Conservation (phyloP, 2,329 filamentous ascomycete species). For the Huntiella abstrusa region DNA sequence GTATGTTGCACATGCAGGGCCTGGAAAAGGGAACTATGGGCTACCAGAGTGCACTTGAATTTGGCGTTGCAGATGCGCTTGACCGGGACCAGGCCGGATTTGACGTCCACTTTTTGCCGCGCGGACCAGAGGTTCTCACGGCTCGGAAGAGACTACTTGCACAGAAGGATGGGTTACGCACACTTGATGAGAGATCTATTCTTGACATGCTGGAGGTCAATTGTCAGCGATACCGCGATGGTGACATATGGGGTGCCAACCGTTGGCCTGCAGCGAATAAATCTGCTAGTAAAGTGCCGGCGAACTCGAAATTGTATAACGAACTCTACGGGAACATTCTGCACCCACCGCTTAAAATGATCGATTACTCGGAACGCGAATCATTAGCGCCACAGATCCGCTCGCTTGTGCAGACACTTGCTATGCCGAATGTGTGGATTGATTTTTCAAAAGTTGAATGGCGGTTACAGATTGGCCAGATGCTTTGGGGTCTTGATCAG, state of each 20-base stretch:
- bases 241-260: slow-evolving; percentile 28
- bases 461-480: slow-evolving; percentile 53
- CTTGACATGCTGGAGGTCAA: slow-evolving; percentile 40
- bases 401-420: slow-evolving; percentile 45
- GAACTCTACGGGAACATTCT: slow-evolving; percentile 42
- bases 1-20: slow-evolving; percentile 55
- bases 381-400: slow-evolving; percentile 53
- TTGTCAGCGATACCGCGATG: slow-evolving; percentile 34
- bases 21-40: slow-evolving; percentile 53
- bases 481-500: slow-evolving; percentile 42
- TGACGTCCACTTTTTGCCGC: slow-evolving; percentile 31
- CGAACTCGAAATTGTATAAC: slow-evolving; percentile 34
- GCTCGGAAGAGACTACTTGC: slow-evolving; percentile 38
- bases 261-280: slow-evolving; percentile 16
- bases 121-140: slow-evolving; percentile 35
- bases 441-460: slow-evolving; percentile 59
- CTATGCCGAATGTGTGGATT: slow-evolving; percentile 48
- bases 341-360: slow-evolving; percentile 34
- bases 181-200: slow-evolving; percentile 37
- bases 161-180: slow-evolving; percentile 32
- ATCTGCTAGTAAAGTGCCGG: slow-evolving; percentile 5
- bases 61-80: slow-evolving; percentile 44
- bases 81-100: slow-evolving; percentile 44
- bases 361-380: slow-evolving; percentile 38
- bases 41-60: slow-evolving; percentile 47